phyloP scores from a whole-genome alignment of 495 filamentous ascomycete species.

The Aspergillus ellipticus region DNA sequence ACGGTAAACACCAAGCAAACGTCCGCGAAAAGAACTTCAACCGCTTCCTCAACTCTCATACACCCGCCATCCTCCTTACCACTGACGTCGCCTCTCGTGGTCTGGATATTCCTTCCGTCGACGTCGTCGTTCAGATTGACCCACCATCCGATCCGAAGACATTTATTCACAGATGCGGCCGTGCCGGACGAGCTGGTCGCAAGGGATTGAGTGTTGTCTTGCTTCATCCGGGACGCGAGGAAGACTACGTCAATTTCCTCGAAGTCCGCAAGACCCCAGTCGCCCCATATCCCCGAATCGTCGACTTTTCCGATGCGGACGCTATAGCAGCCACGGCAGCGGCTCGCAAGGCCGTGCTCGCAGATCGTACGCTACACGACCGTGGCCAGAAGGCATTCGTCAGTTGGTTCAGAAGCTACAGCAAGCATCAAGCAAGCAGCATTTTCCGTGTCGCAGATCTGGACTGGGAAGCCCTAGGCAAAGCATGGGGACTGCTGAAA shows the following conservation, averaged over 20 bases:
- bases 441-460: conserved; percentile 84
- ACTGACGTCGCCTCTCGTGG: conserved; percentile 83
- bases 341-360: conserved; percentile 58
- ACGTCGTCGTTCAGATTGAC: conserved; percentile 90
- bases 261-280: conserved; percentile 89
- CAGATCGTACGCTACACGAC: conserved; percentile 81
- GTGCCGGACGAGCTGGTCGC: conserved; percentile 86
- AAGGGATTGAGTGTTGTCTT: conserved; percentile 80
- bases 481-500: conserved; percentile 77
- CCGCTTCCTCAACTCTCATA: conserved; percentile 63
- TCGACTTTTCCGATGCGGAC: conserved; percentile 52
- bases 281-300: conserved; percentile 51
- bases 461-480: conserved; percentile 77
- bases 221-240: conserved; percentile 76
- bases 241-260: conserved; percentile 84
- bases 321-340: conserved; percentile 46
- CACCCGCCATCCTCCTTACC: conserved; percentile 77
- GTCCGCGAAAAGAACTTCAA: conserved; percentile 77
- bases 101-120: conserved; percentile 91
- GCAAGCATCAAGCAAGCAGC: conserved; percentile 82
- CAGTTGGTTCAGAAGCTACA: conserved; percentile 85
- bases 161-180: conserved; percentile 92
- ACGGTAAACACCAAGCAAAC: conserved; percentile 82
- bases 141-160: conserved; percentile 89
- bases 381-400: conserved; percentile 89